These are phyloP conservation scores for Phytophthora capsici DNA, from an alignment of 352 stramenopile genomes.

Conservation along the genomic window DNA sequence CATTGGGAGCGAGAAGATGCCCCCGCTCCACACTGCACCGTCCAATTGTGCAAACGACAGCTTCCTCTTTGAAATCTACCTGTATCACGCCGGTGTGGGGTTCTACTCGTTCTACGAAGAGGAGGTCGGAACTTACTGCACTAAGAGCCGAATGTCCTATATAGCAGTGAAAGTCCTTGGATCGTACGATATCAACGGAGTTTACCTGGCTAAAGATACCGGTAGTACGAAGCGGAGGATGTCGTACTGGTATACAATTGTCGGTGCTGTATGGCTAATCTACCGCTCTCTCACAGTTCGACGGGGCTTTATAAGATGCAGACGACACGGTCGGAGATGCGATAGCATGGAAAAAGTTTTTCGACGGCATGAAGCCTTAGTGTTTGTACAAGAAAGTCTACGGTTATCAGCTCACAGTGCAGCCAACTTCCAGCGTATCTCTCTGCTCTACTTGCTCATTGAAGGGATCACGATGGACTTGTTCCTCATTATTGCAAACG, in stretches of 20 bases:
- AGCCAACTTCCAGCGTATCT: constrained; percentile 8
- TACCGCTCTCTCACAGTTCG: constrained; percentile 8
- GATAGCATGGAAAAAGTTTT: no score
- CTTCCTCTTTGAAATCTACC: not conserved
- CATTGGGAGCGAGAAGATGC: not conserved
- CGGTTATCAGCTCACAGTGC: constrained; percentile 2
- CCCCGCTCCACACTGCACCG: not conserved
- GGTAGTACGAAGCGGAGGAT: constrained; percentile 1
- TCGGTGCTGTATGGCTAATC: constrained; percentile 2
- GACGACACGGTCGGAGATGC: constrained; percentile 12
- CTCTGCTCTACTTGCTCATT: constrained; percentile 23
- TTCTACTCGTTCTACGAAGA: constrained; percentile 13
- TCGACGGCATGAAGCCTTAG: constrained; percentile 2
- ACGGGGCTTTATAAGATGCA: constrained; percentile 4
- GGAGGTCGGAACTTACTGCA: not conserved
- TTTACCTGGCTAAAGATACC: constrained; percentile 9
- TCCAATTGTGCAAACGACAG: constrained; percentile 10
- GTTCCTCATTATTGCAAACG: constrained; percentile 17
- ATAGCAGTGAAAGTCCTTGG: not conserved
- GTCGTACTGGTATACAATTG: constrained; percentile 13
- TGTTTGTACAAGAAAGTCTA: constrained; percentile 17
- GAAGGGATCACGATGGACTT: constrained; percentile 24
- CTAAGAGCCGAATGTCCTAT: not conserved
- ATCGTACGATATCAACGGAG: constrained; percentile 23
- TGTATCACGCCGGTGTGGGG: constrained; percentile 11